These are phyloP conservation scores for Castanea crenata DNA, from an alignment of 306 rosid genomes.

Conservation along the genomic window DNA sequence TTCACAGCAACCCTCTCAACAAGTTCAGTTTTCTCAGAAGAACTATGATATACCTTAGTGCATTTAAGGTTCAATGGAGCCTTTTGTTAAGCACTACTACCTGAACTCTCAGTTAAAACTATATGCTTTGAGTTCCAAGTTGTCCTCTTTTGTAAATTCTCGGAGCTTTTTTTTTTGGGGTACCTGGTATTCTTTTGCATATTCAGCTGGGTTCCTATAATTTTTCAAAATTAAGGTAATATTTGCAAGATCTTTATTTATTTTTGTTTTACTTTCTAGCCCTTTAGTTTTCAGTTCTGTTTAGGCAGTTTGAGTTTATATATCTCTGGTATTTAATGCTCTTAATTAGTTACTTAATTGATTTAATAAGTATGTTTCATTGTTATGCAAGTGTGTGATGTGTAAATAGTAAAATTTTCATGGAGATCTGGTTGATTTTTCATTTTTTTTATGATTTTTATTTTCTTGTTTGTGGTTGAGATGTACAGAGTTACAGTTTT, in stretches of 20 bases:
- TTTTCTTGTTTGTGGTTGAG: background rate
- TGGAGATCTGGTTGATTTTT: constrained; percentile 32
- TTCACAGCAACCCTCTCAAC: constrained; percentile 18
- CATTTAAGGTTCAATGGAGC: constrained; percentile 32
- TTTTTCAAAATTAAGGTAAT: constrained; percentile 72
- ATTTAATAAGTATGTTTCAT: constrained; percentile 11
- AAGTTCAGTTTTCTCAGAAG: constrained; percentile 32
- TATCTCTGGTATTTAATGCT: constrained; percentile 21
- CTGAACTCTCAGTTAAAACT: constrained; percentile 6
- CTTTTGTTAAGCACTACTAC: constrained; percentile 21
- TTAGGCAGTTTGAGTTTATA: constrained; percentile 21
- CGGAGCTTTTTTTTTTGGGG: constrained; percentile 3
- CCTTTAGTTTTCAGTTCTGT: constrained; percentile 3
- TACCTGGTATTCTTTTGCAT: constrained; percentile 12
- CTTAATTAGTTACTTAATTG: constrained; percentile 19
- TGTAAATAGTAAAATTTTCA: constrained; percentile 3
- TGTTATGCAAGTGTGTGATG: constrained; percentile 1
- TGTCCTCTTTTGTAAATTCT: constrained; percentile 1
- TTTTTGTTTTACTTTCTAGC: too few relatives aligned
- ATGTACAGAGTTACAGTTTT: background rate
- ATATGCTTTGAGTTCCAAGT: constrained; percentile 11
- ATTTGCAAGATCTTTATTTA: constrained; percentile 41
- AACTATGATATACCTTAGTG: constrained; percentile 35
- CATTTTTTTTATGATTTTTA: background rate
- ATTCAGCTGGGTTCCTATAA: constrained; percentile 39